These are phyloP conservation scores for Eucommia ulmoides DNA, from an alignment of 257 asterid genomes.

Conservation along the genomic window DNA sequence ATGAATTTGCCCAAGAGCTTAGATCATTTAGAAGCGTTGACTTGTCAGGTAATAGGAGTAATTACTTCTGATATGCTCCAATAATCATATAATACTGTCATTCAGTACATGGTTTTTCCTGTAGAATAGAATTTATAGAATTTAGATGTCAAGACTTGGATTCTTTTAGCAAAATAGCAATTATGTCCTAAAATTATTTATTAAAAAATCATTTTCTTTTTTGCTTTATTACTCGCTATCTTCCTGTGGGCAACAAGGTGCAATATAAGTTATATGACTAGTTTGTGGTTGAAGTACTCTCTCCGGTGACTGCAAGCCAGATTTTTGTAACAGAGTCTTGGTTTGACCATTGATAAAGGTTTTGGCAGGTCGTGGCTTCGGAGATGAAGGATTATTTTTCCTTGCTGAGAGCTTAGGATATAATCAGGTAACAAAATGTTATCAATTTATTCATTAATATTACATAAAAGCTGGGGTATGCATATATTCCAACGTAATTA, in stretches of 20 bases:
- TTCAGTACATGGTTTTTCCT: too few species aligned
- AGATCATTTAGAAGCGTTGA: slow-evolving; percentile 63
- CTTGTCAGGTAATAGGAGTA: slow-evolving; percentile 66
- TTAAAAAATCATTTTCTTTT: neutral
- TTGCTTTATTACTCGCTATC: neutral
- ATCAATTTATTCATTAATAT: too few species aligned
- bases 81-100: neutral
- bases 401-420: slow-evolving; percentile 93
- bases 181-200: too few species aligned
- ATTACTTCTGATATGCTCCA: slow-evolving; percentile 10
- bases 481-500: too few species aligned
- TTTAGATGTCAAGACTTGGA: neutral
- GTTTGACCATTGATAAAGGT: slow-evolving; percentile 21
- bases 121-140: too few species aligned
- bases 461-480: too few species aligned
- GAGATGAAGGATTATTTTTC: slow-evolving; percentile 83
- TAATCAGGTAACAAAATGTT: too few species aligned
- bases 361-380: slow-evolving; percentile 73
- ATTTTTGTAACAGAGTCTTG: slow-evolving; percentile 9
- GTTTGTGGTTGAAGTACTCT: neutral
- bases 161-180: neutral
- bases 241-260: neutral
- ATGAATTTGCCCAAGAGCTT: slow-evolving; percentile 92
- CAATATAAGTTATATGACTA: neutral
- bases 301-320: neutral